These are phyloP conservation scores for Achlya hypogyna DNA, from an alignment of 352 stramenopile genomes.

Conservation along the genomic window DNA sequence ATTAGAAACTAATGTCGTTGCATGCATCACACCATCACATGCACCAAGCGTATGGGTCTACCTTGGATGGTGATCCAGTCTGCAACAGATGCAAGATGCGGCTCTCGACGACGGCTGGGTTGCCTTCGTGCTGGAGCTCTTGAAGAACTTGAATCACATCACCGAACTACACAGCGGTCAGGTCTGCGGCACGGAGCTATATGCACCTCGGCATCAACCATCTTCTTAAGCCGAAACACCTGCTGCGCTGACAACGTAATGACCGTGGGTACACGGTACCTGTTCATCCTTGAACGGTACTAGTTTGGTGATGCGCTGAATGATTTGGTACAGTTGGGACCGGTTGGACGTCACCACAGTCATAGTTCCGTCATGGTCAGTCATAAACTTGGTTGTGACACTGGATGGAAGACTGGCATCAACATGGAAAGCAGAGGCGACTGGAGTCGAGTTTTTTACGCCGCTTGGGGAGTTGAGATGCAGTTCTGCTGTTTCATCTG, in stretches of 20 bases:
- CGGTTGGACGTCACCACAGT: conserved; percentile 42
- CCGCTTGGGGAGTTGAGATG: background rate
- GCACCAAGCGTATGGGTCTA: conserved; percentile 19
- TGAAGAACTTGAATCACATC: conserved; percentile 59
- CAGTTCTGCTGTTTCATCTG: background rate
- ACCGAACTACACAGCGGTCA: conserved; percentile 24
- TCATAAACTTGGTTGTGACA: conserved; percentile 14
- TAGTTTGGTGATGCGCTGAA: conserved; percentile 45
- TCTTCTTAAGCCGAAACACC: conserved; percentile 57
- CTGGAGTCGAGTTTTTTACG: no score
- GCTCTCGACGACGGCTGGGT: conserved; percentile 25
- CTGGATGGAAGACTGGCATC: background rate
- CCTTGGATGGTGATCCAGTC: conserved; percentile 50
- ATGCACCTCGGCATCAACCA: conserved; percentile 46
- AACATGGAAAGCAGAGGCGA: background rate
- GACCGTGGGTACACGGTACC: conserved; percentile 18
- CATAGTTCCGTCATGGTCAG: conserved; percentile 5
- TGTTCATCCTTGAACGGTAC: conserved; percentile 46
- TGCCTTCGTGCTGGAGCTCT: conserved; percentile 33
- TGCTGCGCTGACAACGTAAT: conserved; percentile 11
- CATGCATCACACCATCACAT: no score
- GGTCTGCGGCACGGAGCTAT: background rate
- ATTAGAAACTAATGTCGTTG: background rate
- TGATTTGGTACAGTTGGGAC: conserved; percentile 50
- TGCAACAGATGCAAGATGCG: conserved; percentile 35